Conservation (phyloP, 2,329 filamentous ascomycete genomes). For the Colletotrichum sublineola region DNA sequence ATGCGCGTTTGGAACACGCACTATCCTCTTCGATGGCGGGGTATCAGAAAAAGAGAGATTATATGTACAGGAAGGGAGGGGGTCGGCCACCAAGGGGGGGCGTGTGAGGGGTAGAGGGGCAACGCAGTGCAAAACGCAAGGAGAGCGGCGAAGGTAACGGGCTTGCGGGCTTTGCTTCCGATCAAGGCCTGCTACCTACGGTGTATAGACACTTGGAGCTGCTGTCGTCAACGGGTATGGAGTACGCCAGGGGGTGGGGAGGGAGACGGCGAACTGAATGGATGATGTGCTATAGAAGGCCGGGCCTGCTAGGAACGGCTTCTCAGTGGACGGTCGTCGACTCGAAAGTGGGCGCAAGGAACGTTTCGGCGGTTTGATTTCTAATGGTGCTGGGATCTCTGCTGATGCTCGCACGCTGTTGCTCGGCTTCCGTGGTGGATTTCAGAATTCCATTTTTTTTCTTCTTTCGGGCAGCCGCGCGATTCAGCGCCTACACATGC, state of each 20-base stretch:
- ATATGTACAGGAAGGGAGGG: constrained; percentile 20
- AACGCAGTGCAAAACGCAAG: constrained; percentile 3
- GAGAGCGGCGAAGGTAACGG: constrained; percentile 19
- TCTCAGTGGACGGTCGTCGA: constrained; percentile 33
- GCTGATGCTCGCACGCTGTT: background rate
- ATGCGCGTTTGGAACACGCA: constrained; percentile 43
- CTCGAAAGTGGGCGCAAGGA: constrained; percentile 13
- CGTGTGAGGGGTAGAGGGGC: constrained; percentile 34
- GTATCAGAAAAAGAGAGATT: constrained; percentile 40
- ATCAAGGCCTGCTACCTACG: constrained; percentile 15
- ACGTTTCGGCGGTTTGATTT: constrained; percentile 25
- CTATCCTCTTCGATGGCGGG: constrained; percentile 40
- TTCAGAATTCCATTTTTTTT: constrained; percentile 37
- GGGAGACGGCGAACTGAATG: background rate
- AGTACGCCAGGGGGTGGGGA: background rate
- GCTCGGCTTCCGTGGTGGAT: constrained; percentile 29
- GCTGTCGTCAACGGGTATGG: constrained; percentile 30
- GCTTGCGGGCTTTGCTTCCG: constrained; percentile 28
- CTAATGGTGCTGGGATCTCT: constrained; percentile 39
- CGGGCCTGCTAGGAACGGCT: constrained; percentile 8
- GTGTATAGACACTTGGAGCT: constrained; percentile 6
- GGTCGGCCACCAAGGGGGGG: constrained; percentile 9
- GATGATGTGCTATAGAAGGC: constrained; percentile 3
- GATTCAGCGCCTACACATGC: constrained; percentile 30
- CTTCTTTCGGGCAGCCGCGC: constrained; percentile 26